phyloP scores from a whole-genome alignment of 768 basidiomycete species.

The Psilocybe tampanensis region DNA sequence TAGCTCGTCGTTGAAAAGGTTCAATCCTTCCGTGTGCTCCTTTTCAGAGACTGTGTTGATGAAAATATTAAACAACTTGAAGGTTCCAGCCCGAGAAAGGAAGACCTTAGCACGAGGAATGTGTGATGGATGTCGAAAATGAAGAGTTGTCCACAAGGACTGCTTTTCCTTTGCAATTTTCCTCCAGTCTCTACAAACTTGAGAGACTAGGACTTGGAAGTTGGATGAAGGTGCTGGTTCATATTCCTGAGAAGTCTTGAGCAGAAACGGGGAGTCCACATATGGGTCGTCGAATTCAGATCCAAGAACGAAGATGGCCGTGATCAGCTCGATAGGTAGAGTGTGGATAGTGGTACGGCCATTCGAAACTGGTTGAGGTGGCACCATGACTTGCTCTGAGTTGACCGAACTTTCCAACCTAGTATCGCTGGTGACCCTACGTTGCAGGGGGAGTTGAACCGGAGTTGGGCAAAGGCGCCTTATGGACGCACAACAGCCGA shows the following conservation, averaged over 20 bases:
- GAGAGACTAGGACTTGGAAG: constrained; percentile 59
- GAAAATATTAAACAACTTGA: constrained; percentile 49
- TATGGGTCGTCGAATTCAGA: constrained; percentile 46
- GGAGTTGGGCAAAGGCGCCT: background rate
- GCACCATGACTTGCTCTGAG: constrained; percentile 17
- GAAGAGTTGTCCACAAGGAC: constrained; percentile 57
- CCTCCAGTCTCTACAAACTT: constrained; percentile 62
- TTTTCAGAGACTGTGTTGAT: constrained; percentile 55
- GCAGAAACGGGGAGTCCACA: constrained; percentile 47
- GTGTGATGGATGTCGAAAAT: constrained; percentile 53
- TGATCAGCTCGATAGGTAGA: constrained; percentile 62
- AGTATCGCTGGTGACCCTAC: constrained; percentile 12
- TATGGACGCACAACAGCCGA: constrained; percentile 22
- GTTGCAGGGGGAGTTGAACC: constrained; percentile 13
- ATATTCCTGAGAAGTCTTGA: constrained; percentile 48
- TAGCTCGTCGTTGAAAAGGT: constrained; percentile 55
- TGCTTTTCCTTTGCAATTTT: constrained; percentile 52
- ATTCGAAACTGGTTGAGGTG: constrained; percentile 5
- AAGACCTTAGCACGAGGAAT: constrained; percentile 49
- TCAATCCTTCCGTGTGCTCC: constrained; percentile 52
- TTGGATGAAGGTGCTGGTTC: constrained; percentile 42
- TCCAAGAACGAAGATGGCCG: constrained; percentile 59
- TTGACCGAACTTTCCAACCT: constrained; percentile 10
- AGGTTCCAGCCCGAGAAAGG: constrained; percentile 31
- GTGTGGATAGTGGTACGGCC: constrained; percentile 38